Conservation (phyloP, 371 early-diverging fungal species). For the Entomophthora muscae region DNA sequence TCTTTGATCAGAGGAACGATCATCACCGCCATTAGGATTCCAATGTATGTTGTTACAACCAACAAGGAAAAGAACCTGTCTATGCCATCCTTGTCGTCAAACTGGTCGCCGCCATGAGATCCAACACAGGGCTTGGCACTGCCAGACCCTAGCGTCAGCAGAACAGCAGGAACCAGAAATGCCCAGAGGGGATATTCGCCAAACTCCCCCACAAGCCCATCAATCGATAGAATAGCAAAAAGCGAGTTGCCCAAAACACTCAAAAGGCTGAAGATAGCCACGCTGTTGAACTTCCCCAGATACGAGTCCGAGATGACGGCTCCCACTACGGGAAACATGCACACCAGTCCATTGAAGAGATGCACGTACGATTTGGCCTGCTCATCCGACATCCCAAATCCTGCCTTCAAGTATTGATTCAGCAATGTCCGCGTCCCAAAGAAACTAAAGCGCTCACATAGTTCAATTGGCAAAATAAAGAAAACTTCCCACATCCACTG, state of each 20-base stretch:
- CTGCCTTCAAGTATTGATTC: constrained; percentile 11
- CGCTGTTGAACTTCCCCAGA: constrained; percentile 46
- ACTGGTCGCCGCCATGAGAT: too few relatives aligned
- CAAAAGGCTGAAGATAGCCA: constrained; percentile 16
- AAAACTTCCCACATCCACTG: constrained; percentile 13
- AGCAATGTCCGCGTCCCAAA: constrained; percentile 10
- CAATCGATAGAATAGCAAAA: constrained; percentile 1
- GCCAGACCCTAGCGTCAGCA: constrained; percentile 11
- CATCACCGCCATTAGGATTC: too few relatives aligned
- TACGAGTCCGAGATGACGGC: constrained; percentile 41
- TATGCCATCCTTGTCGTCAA: too few relatives aligned
- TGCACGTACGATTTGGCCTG: constrained; percentile 18
- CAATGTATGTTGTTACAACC: too few relatives aligned
- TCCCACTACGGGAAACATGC: constrained; percentile 44
- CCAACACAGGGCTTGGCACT: constrained; percentile 28
- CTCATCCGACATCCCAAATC: constrained; percentile 10
- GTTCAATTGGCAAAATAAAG: too few relatives aligned
- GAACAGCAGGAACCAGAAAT: neutral
- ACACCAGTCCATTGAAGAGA: constrained; percentile 30
- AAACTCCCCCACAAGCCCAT: neutral
- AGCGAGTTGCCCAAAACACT: neutral
- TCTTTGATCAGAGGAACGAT: too few relatives aligned
- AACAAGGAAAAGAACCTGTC: too few relatives aligned
- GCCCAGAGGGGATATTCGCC: neutral
- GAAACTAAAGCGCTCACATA: too few relatives aligned